Evolutionary conservation across 305 asterid species (phyloP), one percentile per base, ranked within the genome.

Genomic region (Rubia tinctorum): DNA sequence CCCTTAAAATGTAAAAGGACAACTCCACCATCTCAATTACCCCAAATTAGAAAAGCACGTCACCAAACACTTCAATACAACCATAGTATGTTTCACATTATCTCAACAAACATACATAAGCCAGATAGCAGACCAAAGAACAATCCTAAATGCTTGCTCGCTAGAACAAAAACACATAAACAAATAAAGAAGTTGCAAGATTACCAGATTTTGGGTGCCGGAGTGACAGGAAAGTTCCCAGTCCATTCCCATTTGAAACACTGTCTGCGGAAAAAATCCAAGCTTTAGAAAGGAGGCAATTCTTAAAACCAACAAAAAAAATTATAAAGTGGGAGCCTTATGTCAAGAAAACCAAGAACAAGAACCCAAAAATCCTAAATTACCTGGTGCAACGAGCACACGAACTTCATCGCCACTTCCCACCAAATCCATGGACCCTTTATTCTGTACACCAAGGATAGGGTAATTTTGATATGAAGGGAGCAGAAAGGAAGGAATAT

Each of bases 181-280:
- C 34, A 53, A 34, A 55, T 6, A 22, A 51, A 56, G 45, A 53
- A 9, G 51, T 72, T 18, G 27, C 59, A 76, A 73, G 49, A 72
- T 69, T 87, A 89, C 98, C 98, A 30, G 98, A 82, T 86, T 87
- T 91, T 30, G 98, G 97, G 83, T 93, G 97, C 82, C 77, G 87
- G 51, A 93, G 97, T 13, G 91, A 83, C 75, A 94, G 75, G 59
- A 90, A 76, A 30, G 79, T 76, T 27, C 88, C 86, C 34, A 66
- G 66, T 27, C 75, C 82, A 71, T 87, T 78, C 82, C 83, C 89
- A 51, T 73, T 76, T 51, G 84, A 74, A 74, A 82, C 80, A 78
- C 82, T 75, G 75, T 82, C 98, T 93, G 96, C 77, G 34, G 12
- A 17, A 67, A 81, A 53, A 63, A 69, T 58, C 60, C 45, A 23